Evolutionary conservation across 140 eudicot genomes (phyloP), one percentile per base, ranked within the genome.

Genomic region (Anethum foeniculum): DNA sequence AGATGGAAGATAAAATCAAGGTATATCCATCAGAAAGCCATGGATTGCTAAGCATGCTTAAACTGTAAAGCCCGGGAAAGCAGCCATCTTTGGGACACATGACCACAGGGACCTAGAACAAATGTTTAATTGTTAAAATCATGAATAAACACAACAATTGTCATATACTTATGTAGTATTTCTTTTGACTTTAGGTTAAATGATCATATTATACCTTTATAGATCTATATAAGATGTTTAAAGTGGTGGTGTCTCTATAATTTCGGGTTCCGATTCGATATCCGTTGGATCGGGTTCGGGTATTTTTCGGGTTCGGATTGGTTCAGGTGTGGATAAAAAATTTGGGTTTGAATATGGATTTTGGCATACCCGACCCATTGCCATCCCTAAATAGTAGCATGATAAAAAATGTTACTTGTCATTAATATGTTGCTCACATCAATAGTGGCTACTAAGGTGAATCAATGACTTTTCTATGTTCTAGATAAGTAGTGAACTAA

Each of bases 11-110:
- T 64, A 95, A 74, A 72, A 95, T 89, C 84, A 92, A 82, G 23
- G 97, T 90, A 78, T 72, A 83, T 80, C 96, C 99, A 89, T 95
- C 97, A 80, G 97, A 92, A 81, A 95, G 97, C 97, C 97, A 95
- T 9, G 99, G 99, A 39, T 84, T 80, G 80, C 82, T 67, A n/a
- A 89, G 93, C 71, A 93, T 41, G 46, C 78, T 84, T 30, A 82
- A 82, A 77, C 92, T 84, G 82, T 95, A 95, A 48, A 95, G 83
- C 75, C 99, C 99, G 23, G 99, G 99, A 80, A 95, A 95, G 84
- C 93, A 78, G 32, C 88, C 93, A 81, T 92, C 97, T 71, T 89
- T 91, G 38, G 97, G 88, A 84, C 97, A 89, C 93, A 88, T 89
- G 86, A 93, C 97, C 77, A 91, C 96, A 46, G 99, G 91, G 80